Evolutionary conservation across 768 basidiomycete species (phyloP).

Genomic region (button mushroom (Agaricus bisporus)): DNA sequence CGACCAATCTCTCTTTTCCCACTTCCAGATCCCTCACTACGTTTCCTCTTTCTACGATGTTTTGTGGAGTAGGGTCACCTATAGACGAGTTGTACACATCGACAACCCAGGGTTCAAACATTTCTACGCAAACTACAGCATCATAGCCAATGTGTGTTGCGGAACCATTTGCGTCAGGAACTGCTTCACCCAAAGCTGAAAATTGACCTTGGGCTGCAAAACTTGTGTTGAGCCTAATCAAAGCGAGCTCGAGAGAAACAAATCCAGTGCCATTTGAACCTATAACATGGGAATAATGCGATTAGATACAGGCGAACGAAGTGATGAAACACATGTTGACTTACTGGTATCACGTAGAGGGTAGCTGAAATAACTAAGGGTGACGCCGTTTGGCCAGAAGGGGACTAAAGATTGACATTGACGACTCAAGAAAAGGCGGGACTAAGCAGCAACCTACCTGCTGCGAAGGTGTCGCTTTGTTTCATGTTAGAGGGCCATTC

Average conservation of each 20-base stretch:
- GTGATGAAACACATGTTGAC: background rate
- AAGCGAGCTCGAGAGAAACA: conserved; percentile 26
- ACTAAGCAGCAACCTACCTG: conserved; percentile 8
- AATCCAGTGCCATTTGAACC: conserved; percentile 27
- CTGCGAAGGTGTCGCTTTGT: conserved; percentile 16
- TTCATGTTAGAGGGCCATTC: conserved; percentile 18
- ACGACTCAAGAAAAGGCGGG: too few species aligned
- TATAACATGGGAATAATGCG: conserved; percentile 4
- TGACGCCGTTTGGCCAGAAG: conserved; percentile 30
- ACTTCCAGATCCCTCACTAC: conserved; percentile 18
- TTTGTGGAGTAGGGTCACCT: conserved; percentile 22
- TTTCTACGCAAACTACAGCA: conserved; percentile 30
- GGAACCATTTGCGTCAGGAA: conserved; percentile 21
- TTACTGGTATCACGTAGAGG: conserved; percentile 20
- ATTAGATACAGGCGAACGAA: background rate
- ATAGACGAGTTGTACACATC: conserved; percentile 30
- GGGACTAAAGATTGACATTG: conserved; percentile 15
- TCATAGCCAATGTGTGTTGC: conserved; percentile 32
- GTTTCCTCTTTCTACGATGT: conserved; percentile 26
- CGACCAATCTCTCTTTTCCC: conserved; percentile 18
- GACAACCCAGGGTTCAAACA: conserved; percentile 36
- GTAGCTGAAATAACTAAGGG: conserved; percentile 22
- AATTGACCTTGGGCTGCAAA: conserved; percentile 28
- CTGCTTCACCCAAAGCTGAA: conserved; percentile 13
- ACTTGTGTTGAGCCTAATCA: conserved; percentile 30